Evolutionary conservation across 768 basidiomycete species (phyloP), one percentile per base, ranked within the genome.

Genomic region (Sarcomyxa edulis): DNA sequence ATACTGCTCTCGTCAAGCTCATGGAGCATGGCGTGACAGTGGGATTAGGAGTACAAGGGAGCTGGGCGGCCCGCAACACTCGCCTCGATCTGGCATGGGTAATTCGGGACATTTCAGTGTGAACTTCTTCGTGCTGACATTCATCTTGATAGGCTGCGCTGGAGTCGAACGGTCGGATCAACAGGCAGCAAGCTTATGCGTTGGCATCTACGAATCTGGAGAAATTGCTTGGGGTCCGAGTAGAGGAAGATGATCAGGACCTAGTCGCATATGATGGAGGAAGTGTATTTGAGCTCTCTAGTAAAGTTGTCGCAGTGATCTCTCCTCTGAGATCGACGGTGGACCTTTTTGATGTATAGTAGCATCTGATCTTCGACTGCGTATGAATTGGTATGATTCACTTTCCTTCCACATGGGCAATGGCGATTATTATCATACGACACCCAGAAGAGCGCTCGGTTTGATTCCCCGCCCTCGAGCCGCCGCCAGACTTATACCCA

Each of bases 21-120:
- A 57, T 84, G 11, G 63, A 72, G 5, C 69, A 81, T 24, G 81
- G 80, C n/a, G 84, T 95, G n/a, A 80, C 78, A 14, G 81, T 90
- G n/a, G 87, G 76, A 14, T 52, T 91, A 35, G 85, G 82, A 12
- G 66, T 81, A 23, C 60, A 65, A 25, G 77, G 82, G 44, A 76
- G 77, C 21, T 89, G 81, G 81, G 68, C 74, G 43, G 85, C 84
- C 25, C 73, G 81, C 29, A 87, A 84, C 48, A 76, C 78, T 9
- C 73, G 85, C 7, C 84, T 89, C 49, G 86, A 92, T 47, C 64
- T 79, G 14, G 78, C 78, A 54, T 93, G 88, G 90, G 85, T 84
- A 46, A 50, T 76, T 64, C n/a, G n/a, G n/a, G 24, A 29, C 12
- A 35, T 35, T 27, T 20, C 15, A n/a, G 12, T 27, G 9, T 18